A percentile compares a stretch with the other conserved stretches of the same genome.
These are phyloP conservation scores for Pseudocercospora crystallina DNA, from an alignment of 2,329 filamentous ascomycete species.

Conservation along the genomic window DNA sequence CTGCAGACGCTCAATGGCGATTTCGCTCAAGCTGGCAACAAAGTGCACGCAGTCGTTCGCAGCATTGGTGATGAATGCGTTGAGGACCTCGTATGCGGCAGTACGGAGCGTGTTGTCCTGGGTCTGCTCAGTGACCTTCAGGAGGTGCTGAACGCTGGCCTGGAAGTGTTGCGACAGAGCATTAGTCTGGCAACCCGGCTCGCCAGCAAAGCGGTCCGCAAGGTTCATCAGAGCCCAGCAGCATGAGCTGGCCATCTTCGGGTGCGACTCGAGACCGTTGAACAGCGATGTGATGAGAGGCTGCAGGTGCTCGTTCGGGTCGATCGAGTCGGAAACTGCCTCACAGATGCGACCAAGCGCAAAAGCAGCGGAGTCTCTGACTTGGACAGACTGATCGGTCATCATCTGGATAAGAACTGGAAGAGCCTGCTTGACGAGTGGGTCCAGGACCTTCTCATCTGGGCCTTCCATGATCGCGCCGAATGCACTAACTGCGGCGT, in stretches of 20 bases:
- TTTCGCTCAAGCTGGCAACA: constrained; percentile 78
- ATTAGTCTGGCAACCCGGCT: constrained; percentile 75
- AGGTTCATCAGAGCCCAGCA: constrained; percentile 99
- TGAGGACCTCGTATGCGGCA: constrained; percentile 94
- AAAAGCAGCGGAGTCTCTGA: constrained; percentile 94
- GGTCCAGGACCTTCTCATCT: constrained; percentile 86
- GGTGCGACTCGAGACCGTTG: constrained; percentile 81
- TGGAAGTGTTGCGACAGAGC: constrained; percentile 89
- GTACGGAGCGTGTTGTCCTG: constrained; percentile 87
- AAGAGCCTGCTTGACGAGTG: constrained; percentile 92
- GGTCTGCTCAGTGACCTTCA: constrained; percentile 83
- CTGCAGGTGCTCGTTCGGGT: constrained; percentile 78
- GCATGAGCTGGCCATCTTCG: constrained; percentile 97
- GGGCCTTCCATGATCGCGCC: constrained; percentile 99
- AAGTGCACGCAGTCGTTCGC: constrained; percentile 80
- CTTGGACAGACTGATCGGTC: constrained; percentile 83
- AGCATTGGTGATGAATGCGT: constrained; percentile 87
- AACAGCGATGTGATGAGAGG: constrained; percentile 86
- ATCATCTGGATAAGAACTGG: constrained; percentile 90
- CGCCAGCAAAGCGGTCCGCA: constrained; percentile 90
- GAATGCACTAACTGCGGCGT: constrained; percentile 95
- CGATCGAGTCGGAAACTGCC: constrained; percentile 86
- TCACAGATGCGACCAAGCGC: constrained; percentile 95
- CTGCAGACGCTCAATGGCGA: constrained; percentile 87
- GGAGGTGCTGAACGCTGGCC: constrained; percentile 79